A percentile compares a stretch with the other conserved stretches of the same genome.
These are phyloP conservation scores for Daldinia sp. DNA, from an alignment of 2,329 filamentous ascomycete genomes.

Conservation along the genomic window DNA sequence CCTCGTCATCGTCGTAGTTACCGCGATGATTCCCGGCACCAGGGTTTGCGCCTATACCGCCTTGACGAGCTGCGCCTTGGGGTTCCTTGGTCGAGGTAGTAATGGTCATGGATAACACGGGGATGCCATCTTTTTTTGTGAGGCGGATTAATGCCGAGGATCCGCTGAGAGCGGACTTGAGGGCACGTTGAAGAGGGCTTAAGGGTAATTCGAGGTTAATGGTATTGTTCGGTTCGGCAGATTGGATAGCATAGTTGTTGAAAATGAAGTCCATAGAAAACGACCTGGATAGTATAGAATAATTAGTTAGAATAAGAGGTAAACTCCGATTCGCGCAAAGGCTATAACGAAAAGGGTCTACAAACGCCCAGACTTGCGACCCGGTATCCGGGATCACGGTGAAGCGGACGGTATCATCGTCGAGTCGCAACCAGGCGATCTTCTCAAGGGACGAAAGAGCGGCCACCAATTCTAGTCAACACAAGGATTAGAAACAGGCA, in stretches of 20 bases:
- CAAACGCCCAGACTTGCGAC: slow-evolving; percentile 95
- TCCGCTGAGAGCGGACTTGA: slow-evolving; percentile 86
- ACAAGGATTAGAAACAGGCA: slow-evolving; percentile 10
- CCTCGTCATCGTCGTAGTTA: slow-evolving; percentile 59
- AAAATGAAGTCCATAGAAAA: slow-evolving; percentile 86
- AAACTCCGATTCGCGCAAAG: slow-evolving; percentile 53
- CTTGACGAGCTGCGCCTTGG: slow-evolving; percentile 52
- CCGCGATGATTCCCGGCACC: slow-evolving; percentile 43
- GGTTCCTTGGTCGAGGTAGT: slow-evolving; percentile 72
- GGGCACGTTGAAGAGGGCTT: slow-evolving; percentile 87
- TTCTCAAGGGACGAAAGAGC: slow-evolving; percentile 78
- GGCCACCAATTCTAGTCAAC: slow-evolving; percentile 68
- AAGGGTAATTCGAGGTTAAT: slow-evolving; percentile 97
- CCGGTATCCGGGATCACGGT: slow-evolving; percentile 95
- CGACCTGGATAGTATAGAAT: slow-evolving; percentile 56
- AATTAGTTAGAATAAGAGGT: slow-evolving; percentile 13
- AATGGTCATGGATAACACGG: slow-evolving; percentile 90
- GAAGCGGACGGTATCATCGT: slow-evolving; percentile 88
- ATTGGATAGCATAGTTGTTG: slow-evolving; percentile 85
- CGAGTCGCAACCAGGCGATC: slow-evolving; percentile 90
- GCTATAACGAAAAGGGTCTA: slow-evolving; percentile 47
- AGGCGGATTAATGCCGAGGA: slow-evolving; percentile 86
- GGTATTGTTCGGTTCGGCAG: slow-evolving; percentile 82
- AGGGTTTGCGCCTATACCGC: slow-evolving; percentile 39
- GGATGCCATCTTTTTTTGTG: slow-evolving; percentile 90